Conservation (phyloP, 2,329 filamentous ascomycete genomes). For the Lasiodiplodia citricola region DNA sequence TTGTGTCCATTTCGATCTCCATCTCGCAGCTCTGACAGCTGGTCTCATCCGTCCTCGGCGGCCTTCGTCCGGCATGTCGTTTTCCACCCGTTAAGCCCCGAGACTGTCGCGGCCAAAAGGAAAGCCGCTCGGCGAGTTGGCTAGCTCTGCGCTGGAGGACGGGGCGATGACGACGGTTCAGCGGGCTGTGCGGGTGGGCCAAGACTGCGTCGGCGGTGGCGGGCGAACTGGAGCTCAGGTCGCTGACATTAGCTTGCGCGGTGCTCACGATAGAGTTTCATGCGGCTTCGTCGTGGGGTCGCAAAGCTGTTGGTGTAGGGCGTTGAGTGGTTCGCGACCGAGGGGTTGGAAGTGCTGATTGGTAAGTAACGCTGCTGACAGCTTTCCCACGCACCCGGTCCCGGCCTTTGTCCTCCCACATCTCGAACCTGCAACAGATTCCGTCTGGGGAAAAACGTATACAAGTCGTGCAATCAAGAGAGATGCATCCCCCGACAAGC, state of each 20-base stretch:
- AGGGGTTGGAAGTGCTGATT: neutral
- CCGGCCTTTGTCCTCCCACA: neutral
- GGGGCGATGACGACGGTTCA: neutral
- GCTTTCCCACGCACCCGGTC: neutral
- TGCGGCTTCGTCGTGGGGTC: neutral
- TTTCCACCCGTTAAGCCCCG: neutral
- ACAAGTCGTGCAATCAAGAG: neutral
- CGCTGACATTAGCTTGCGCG: neutral
- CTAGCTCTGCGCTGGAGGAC: neutral
- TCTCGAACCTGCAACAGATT: neutral
- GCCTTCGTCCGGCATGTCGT: neutral
- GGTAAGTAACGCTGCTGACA: neutral
- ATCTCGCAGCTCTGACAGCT: neutral
- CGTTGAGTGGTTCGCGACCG: neutral
- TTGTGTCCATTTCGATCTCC: neutral
- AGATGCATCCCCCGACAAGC: neutral
- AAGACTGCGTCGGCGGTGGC: neutral
- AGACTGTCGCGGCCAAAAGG: neutral
- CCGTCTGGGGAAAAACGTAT: neutral
- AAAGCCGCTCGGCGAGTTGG: neutral
- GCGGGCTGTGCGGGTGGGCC: neutral
- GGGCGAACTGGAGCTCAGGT: neutral
- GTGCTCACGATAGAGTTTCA: neutral
- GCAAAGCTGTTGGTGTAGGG: neutral
- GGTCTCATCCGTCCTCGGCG: neutral